Percentiles rank a stretch among this genome's conserved stretches.
Evolutionary conservation across 352 stramenopile species (phyloP).

Genomic region (Thraustotheca clavata): DNA sequence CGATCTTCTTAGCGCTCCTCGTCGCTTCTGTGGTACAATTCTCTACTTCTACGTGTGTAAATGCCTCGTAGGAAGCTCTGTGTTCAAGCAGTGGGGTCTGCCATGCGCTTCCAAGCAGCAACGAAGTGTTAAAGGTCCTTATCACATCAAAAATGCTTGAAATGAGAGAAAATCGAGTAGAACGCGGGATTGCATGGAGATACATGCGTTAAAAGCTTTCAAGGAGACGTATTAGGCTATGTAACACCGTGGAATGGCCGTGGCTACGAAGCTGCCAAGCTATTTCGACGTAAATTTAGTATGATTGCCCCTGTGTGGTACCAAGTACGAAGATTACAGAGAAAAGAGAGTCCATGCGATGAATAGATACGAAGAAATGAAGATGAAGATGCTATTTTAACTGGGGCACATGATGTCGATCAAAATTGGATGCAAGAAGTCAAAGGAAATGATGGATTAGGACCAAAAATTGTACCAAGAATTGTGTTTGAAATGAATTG

Average conservation of each 20-base stretch:
- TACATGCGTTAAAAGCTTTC: slow-evolving; percentile 32
- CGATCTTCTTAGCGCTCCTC: too few species aligned
- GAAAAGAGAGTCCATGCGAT: background rate
- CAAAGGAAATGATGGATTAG: slow-evolving; percentile 7
- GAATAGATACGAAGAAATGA: slow-evolving; percentile 29
- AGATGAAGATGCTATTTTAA: slow-evolving; percentile 43
- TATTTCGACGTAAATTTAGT: slow-evolving; percentile 63
- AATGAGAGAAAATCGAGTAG: background rate
- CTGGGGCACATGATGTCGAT: slow-evolving; percentile 65
- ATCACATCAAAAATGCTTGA: background rate
- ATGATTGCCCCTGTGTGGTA: slow-evolving; percentile 77
- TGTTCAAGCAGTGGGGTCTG: too few species aligned
- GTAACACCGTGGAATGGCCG: slow-evolving; percentile 75
- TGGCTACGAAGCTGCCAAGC: slow-evolving; percentile 63
- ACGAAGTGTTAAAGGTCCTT: too few species aligned
- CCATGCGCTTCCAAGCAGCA: too few species aligned
- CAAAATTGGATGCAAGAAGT: slow-evolving; percentile 42
- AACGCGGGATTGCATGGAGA: background rate
- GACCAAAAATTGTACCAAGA: slow-evolving; percentile 52
- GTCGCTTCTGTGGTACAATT: too few species aligned
- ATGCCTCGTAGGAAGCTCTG: too few species aligned
- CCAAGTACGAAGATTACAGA: slow-evolving; percentile 33
- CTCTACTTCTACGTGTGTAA: too few species aligned
- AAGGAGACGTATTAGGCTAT: slow-evolving; percentile 56
- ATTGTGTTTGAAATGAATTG: slow-evolving; percentile 73